phyloP scores from a whole-genome alignment of 805 yeast genomes.

The Naumovozyma baii region DNA sequence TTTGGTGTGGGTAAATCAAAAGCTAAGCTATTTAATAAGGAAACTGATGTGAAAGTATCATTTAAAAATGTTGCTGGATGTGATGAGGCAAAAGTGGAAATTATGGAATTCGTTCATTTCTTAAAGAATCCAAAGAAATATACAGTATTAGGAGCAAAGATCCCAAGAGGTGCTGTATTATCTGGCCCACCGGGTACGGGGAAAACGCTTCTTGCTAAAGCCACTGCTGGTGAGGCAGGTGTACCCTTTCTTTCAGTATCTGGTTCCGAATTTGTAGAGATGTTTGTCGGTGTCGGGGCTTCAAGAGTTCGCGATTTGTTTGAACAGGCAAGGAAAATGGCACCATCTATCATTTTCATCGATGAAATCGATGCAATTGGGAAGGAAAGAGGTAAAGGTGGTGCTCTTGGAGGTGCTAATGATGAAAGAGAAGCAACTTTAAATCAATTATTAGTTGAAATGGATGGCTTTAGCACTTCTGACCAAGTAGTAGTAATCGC shows the following conservation, averaged over 20 bases:
- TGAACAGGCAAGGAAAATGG: constrained; percentile 79
- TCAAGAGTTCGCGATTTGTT: constrained; percentile 88
- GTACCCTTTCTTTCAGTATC: constrained; percentile 88
- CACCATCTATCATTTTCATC: constrained; percentile 83
- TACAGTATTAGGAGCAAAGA: constrained; percentile 84
- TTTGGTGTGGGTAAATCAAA: constrained; percentile 71
- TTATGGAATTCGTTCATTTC: constrained; percentile 89
- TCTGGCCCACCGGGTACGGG: constrained; percentile 98
- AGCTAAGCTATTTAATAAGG: constrained; percentile 75
- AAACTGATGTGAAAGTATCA: constrained; percentile 68
- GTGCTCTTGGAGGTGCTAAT: constrained; percentile 67
- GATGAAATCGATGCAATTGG: constrained; percentile 97
- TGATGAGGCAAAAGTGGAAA: constrained; percentile 89
- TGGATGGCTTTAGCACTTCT: constrained; percentile 86
- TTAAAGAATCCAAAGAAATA: constrained; percentile 77
- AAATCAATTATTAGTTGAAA: constrained; percentile 85
- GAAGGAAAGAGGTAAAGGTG: constrained; percentile 67
- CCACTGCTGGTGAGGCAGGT: constrained; percentile 95
- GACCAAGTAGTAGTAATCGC: constrained; percentile 92
- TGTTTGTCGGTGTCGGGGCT: constrained; percentile 96
- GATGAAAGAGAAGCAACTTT: constrained; percentile 91
- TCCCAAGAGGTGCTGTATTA: constrained; percentile 89
- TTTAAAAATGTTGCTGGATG: constrained; percentile 92
- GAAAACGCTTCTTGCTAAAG: constrained; percentile 84
- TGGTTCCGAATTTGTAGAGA: constrained; percentile 93